Base-by-base conservation (phyloP, 2,329 filamentous ascomycete genomes). In the Akanthomyces uredinophilus region DNA sequence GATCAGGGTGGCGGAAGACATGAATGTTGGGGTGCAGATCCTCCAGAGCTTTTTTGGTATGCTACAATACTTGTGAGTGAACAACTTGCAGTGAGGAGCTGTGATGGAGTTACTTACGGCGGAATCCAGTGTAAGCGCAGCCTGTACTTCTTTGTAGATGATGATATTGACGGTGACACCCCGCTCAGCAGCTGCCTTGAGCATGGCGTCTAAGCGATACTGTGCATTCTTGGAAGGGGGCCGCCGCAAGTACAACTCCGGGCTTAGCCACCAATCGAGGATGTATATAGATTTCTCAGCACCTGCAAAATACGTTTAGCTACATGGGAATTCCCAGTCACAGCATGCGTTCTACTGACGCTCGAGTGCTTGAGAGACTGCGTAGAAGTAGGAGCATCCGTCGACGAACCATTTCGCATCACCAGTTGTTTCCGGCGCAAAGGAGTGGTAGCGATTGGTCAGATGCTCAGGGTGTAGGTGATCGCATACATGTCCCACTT, bases 1-100 rank as follows among this genome's bases (percentile, higher is more conserved):
- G 93, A 69, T 97, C 93, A 2, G 94, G 94, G 72, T 97, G 92
- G 22, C 93, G 83, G 74, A 96, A 96, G 13, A 97, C 92, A 50
- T 86, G 84, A 73, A 96, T 95, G 70, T 96, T 96, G 10, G 86
- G 86, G 70, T 95, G 91, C 41, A 94, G 80, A 8, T 77, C 82
- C 71, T 96, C 91, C 35, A 96, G 78, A 47, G 83, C 81, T 70
- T 91, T 86, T 70, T 94, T 95, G 5, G 92, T 96, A 71, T 96
- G 91, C 68, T 87, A 57, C 6, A 74, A 72, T 68, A 74, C 71
- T 65, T 63, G 72, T 69, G 67, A 69, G 52, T 20, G 37, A 24
- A 8, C 20, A 16, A 16, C 18, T 29, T 10, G 5, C 3, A 14
- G 18, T 5, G 35, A 18, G 16, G 27, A 13, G 13, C 20, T 35